These are phyloP conservation scores for Acacia melanoxylon DNA, from an alignment of 306 rosid genomes.

Conservation along the genomic window DNA sequence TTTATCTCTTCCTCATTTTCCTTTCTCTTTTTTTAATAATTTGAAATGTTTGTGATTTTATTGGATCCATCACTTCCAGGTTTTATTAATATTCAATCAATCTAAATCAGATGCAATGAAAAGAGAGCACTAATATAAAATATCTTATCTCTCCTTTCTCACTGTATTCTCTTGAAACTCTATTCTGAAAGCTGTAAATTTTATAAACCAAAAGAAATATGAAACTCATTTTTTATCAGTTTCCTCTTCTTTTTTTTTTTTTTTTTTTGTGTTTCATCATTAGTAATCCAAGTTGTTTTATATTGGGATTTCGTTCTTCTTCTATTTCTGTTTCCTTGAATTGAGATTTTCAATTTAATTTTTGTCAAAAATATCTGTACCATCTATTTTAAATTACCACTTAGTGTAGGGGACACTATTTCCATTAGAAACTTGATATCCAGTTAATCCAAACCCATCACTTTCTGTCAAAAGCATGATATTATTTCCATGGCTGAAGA, in stretches of 20 bases:
- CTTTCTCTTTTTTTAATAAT: background rate
- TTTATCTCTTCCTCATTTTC: slow-evolving; percentile 2
- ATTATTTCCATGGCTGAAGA: background rate
- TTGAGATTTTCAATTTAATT: background rate
- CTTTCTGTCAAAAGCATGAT: background rate
- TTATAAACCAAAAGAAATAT: background rate
- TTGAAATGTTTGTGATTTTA: slow-evolving; percentile 32
- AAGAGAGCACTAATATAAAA: background rate
- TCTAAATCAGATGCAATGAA: background rate
- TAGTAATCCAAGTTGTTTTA: background rate
- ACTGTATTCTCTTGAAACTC: background rate
- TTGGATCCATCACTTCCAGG: slow-evolving; percentile 27
- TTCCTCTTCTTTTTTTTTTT: background rate
- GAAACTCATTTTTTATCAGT: background rate
- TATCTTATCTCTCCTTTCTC: background rate
- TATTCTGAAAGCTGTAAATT: too few species aligned
- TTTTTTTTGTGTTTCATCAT: background rate
- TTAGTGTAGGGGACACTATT: background rate
- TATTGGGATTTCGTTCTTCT: slow-evolving; percentile 26
- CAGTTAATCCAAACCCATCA: background rate
- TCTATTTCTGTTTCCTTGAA: too few species aligned
- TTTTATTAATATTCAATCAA: background rate
- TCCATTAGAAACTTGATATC: background rate
- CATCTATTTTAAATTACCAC: background rate
- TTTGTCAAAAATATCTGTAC: background rate